Conservation (phyloP, 116 monocot genomes). For the Dioscorea cayenensis region DNA sequence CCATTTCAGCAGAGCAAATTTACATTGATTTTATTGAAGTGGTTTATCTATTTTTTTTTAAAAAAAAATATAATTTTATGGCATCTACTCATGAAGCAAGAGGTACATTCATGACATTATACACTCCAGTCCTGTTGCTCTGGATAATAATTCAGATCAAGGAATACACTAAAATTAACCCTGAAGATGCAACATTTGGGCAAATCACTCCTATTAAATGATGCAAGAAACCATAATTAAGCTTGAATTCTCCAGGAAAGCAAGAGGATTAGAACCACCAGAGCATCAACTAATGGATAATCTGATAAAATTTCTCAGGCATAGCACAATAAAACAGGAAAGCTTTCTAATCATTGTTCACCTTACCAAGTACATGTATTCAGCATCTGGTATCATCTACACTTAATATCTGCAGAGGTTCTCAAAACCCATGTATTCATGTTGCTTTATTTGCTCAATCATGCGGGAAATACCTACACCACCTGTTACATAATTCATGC, state of each 20-base stretch:
- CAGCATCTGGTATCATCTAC: not conserved
- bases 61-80: no score
- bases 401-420: conserved; percentile 33
- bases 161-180: not conserved
- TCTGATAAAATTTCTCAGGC: no score
- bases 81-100: no score
- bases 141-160: not conserved
- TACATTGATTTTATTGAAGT: no score
- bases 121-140: not conserved
- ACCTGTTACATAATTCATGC: conserved; percentile 19
- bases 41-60: no score
- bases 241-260: not conserved
- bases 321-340: no score
- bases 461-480: conserved; percentile 61
- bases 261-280: not conserved
- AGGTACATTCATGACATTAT: no score
- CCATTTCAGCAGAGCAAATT: no score
- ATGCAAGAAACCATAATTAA: not conserved
- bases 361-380: not conserved
- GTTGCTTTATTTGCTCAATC: conserved; percentile 25
- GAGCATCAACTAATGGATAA: no score
- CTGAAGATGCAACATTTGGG: not conserved
- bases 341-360: not conserved
- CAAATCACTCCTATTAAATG: not conserved
- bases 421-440: conserved; percentile 76